phyloP scores from a whole-genome alignment of 306 rosid genomes.

The Trichosanthes truncata region DNA sequence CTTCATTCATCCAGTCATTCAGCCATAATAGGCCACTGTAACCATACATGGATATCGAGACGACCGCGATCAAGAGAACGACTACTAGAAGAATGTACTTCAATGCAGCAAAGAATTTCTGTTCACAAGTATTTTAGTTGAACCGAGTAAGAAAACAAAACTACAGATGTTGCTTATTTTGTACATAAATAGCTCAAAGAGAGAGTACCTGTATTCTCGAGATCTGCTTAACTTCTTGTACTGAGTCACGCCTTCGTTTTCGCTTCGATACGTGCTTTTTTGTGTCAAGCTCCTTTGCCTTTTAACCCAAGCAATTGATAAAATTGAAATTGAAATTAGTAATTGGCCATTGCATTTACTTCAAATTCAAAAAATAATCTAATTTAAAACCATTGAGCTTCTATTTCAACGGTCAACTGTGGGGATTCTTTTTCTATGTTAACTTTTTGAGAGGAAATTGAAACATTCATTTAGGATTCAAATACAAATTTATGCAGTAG shows the following conservation, averaged over 20 bases:
- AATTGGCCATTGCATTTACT: not conserved
- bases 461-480: not conserved
- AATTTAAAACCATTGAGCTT: not conserved
- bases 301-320: conserved; percentile 5
- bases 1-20: conserved; percentile 83
- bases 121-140: conserved; percentile 18
- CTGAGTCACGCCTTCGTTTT: conserved; percentile 43
- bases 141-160: not conserved
- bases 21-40: conserved; percentile 65
- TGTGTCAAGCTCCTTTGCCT: conserved; percentile 55
- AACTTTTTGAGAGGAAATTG: not conserved
- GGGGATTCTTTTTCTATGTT: not conserved
- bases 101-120: conserved; percentile 37
- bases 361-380: not conserved
- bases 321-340: not conserved
- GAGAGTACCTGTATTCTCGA: conserved; percentile 55
- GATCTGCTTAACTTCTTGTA: conserved; percentile 36
- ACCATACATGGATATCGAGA: conserved; percentile 37
- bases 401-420: not conserved
- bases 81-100: conserved; percentile 46
- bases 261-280: conserved; percentile 49
- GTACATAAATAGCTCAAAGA: not conserved
- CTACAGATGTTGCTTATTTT: not conserved
- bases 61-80: conserved; percentile 28
- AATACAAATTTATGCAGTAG: not conserved